A percentile compares a stretch with the other conserved stretches of the same genome.
These are phyloP conservation scores for Backusella mclennaniae DNA, from an alignment of 192 early-diverging fungal genomes.

Conservation along the genomic window DNA sequence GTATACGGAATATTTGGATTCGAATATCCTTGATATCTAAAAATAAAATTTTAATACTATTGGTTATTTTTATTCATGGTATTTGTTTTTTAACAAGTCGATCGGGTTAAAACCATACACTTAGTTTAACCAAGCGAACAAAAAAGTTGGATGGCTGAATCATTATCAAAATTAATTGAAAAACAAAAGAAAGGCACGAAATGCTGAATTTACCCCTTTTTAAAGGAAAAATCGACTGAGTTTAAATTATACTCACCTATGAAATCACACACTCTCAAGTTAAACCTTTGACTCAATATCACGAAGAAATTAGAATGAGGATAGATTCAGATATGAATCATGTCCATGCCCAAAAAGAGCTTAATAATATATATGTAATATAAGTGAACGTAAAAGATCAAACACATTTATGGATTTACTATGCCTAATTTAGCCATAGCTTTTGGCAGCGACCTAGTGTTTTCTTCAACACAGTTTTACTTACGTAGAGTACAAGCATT, in stretches of 20 bases:
- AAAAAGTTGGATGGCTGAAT: not conserved
- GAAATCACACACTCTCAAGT: not conserved
- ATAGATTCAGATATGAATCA: not conserved
- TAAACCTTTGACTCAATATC: not conserved
- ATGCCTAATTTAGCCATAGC: not conserved
- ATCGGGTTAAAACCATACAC: not conserved
- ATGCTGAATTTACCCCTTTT: not conserved
- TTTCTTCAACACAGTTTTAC: too few species aligned
- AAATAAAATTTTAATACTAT: not conserved
- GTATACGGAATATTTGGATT: not conserved
- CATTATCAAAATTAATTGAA: not conserved
- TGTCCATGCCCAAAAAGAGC: not conserved
- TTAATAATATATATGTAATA: not conserved
- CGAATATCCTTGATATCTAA: not conserved
- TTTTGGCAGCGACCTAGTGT: not conserved
- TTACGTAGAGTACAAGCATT: not conserved
- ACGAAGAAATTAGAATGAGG: too few species aligned
- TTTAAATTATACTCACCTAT: not conserved
- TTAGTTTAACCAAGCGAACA: constrained; percentile 6
- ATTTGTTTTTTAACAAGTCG: not conserved
- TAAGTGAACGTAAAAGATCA: not conserved
- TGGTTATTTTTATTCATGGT: not conserved
- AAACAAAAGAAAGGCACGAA: not conserved
- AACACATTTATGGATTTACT: not conserved
- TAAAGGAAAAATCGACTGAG: not conserved